A percentile compares a stretch with the other conserved stretches of the same genome.
These are phyloP conservation scores for Rutstroemia sp. DNA, from an alignment of 2,329 filamentous ascomycete genomes.

Conservation along the genomic window DNA sequence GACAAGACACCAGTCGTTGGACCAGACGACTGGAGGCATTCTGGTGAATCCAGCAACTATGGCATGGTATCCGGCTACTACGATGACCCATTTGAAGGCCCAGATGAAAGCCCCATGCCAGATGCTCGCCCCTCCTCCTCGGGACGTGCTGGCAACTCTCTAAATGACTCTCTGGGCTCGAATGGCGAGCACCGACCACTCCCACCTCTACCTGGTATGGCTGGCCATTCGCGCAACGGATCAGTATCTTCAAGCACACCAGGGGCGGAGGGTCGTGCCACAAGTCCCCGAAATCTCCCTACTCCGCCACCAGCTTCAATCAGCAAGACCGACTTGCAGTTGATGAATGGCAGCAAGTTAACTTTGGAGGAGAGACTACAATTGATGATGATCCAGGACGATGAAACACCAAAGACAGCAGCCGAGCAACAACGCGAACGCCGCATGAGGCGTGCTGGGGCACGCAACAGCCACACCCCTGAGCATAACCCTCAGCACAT, in stretches of 20 bases:
- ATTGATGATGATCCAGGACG: conserved; percentile 80
- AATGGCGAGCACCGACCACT: conserved; percentile 78
- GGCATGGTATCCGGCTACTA: conserved; percentile 21
- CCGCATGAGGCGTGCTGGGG: conserved; percentile 55
- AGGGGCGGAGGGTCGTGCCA: conserved; percentile 64
- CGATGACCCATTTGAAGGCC: conserved; percentile 60
- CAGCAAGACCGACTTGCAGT: conserved; percentile 72
- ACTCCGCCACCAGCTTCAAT: conserved; percentile 63
- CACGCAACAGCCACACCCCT: conserved; percentile 34
- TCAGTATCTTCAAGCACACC: conserved; percentile 50
- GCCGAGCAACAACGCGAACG: conserved; percentile 62
- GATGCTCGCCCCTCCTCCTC: conserved; percentile 32
- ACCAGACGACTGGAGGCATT: conserved; percentile 89
- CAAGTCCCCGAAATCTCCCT: conserved; percentile 61
- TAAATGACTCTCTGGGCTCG: conserved; percentile 67
- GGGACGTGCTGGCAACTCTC: conserved; percentile 47
- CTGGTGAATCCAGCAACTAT: conserved; percentile 40
- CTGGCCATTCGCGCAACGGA: conserved; percentile 34
- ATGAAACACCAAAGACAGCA: conserved; percentile 46
- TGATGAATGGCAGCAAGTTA: conserved; percentile 68
- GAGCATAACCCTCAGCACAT: conserved; percentile 24
- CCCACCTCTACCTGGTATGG: conserved; percentile 71
- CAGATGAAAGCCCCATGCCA: conserved; percentile 59
- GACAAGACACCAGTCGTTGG: conserved; percentile 98
- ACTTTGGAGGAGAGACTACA: conserved; percentile 78